A percentile compares a stretch with the other conserved stretches of the same genome.
phyloP scores from a whole-genome alignment of 805 yeast species.

The Blastobotrys parvus region DNA sequence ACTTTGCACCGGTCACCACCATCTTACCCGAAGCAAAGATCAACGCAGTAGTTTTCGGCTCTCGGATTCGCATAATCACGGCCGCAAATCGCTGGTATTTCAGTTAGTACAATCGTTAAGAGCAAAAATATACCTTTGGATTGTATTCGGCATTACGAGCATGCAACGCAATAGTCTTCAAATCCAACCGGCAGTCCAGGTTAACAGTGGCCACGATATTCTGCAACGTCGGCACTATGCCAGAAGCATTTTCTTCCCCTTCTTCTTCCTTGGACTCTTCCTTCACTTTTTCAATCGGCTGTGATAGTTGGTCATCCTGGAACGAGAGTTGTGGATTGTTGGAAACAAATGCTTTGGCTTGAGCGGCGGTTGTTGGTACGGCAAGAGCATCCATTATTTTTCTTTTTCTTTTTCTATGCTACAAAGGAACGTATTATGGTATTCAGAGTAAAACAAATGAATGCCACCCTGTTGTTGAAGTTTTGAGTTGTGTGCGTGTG shows the following conservation, averaged over 20 bases:
- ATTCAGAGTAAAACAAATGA: constrained; percentile 1
- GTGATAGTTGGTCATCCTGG: constrained; percentile 43
- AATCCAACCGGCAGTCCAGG: constrained; percentile 88
- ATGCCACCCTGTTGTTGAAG: constrained; percentile 1
- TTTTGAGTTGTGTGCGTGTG: neutral
- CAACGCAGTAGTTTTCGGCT: constrained; percentile 95
- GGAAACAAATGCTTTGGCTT: constrained; percentile 65
- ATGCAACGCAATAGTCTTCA: constrained; percentile 94
- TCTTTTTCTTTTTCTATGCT: constrained; percentile 4
- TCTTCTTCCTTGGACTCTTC: constrained; percentile 16
- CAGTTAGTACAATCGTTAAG: neutral
- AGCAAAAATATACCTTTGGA: constrained; percentile 41
- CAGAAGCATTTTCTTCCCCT: constrained; percentile 76
- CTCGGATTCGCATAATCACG: constrained; percentile 98
- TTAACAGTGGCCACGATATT: constrained; percentile 98
- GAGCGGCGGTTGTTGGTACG: constrained; percentile 69
- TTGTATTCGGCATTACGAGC: constrained; percentile 99
- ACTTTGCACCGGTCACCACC: constrained; percentile 99
- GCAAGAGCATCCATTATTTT: constrained; percentile 58
- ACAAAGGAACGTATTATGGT: constrained; percentile 14
- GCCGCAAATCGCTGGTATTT: constrained; percentile 79
- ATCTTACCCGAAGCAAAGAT: constrained; percentile 98
- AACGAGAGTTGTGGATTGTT: too few relatives aligned
- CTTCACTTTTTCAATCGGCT: constrained; percentile 32
- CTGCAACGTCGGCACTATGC: constrained; percentile 85